Conservation (phyloP, 495 filamentous ascomycete species). For the Melanomma pulvis-pyrius region DNA sequence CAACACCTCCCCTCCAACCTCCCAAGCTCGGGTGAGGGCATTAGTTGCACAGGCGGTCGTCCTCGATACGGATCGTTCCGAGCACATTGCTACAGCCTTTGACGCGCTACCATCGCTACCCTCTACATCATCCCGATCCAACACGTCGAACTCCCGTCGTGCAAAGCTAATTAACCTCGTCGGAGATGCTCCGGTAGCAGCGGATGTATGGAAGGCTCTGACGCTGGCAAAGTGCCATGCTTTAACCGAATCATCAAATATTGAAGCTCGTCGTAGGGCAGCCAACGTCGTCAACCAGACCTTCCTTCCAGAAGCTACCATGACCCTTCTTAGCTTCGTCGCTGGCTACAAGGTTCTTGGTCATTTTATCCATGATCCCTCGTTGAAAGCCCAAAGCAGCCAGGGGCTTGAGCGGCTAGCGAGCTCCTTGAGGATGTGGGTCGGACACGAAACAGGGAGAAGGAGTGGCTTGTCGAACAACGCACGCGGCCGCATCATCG, state of each 20-base stretch:
- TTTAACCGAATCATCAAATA: slow-evolving; percentile 57
- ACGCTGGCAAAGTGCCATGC: slow-evolving; percentile 80
- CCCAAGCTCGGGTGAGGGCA: slow-evolving; percentile 74
- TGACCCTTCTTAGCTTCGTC: slow-evolving; percentile 77
- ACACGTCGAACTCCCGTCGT: slow-evolving; percentile 3
- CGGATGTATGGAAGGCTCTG: slow-evolving; percentile 71
- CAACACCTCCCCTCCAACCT: slow-evolving; percentile 75
- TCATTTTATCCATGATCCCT: slow-evolving; percentile 34
- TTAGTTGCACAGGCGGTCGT: slow-evolving; percentile 71
- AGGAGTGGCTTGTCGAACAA: slow-evolving; percentile 36
- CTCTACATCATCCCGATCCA: slow-evolving; percentile 41
- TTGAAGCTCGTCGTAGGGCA: slow-evolving; percentile 28
- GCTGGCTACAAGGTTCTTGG: slow-evolving; percentile 74
- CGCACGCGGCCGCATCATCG: slow-evolving; percentile 20
- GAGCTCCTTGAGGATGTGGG: slow-evolving; percentile 43
- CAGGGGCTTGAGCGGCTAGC: slow-evolving; percentile 42
- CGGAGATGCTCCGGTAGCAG: slow-evolving; percentile 47
- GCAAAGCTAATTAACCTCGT: slow-evolving; percentile 40
- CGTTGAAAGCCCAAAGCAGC: slow-evolving; percentile 10
- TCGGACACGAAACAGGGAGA: slow-evolving; percentile 41
- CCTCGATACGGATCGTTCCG: slow-evolving; percentile 54
- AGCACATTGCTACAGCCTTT: slow-evolving; percentile 59
- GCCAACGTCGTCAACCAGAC: slow-evolving; percentile 37
- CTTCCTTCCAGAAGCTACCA: slow-evolving; percentile 38
- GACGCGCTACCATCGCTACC: slow-evolving; percentile 52